Base-by-base conservation (phyloP, 148 eudicot species). In the Euryodendron excelsum region DNA sequence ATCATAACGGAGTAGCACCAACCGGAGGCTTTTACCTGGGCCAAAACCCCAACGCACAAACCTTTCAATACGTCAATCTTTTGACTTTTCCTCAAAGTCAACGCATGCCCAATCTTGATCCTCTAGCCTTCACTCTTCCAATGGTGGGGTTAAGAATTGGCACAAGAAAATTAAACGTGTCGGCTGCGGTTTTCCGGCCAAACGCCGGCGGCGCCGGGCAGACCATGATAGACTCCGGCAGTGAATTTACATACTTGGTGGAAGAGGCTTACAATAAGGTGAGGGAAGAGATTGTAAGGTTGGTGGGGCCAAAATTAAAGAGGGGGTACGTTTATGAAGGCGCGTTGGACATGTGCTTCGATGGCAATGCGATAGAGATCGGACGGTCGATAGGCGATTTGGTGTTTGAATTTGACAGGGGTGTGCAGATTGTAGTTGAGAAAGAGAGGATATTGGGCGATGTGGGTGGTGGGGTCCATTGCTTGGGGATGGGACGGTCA, bases 181-280 rank as follows among this genome's bases (percentile, higher is more conserved):
- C 83, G 0, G 73, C 45, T 13, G 4, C 76, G 0, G 79, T 15
- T 12, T 88, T 88, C 73, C 79, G 87, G 45, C 86, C 91, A 0
- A 81, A 82, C 41, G 77, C 83, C 6, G 80, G 85, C 45, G 91
- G 91, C 0, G 82, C 87, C n/a, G 89, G 91, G 0, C 91, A 88
- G 74, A 88, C 91, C 41, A 80, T 88, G 70, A 80, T 88, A 47
- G 91, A 88, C 34, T 88, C 91, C 37, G 91, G 89, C 82, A 88
- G 89, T 21, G 83, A 84, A 33, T 86, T 78, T 66, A 88, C 89
- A 0, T 88, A 78, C 31, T 33, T 88, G 23, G 89, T 86, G 44
- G 84, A 86, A 25, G 86, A 79, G 72, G 89, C 91, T 1, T 86
- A 88, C n/a, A 34, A 31, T 1, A 84, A 86, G 77, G 76, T 88